Evolutionary conservation across 1,284 basidiomycete genomes (phyloP).

Genomic region (Schizophyllum amplum): DNA sequence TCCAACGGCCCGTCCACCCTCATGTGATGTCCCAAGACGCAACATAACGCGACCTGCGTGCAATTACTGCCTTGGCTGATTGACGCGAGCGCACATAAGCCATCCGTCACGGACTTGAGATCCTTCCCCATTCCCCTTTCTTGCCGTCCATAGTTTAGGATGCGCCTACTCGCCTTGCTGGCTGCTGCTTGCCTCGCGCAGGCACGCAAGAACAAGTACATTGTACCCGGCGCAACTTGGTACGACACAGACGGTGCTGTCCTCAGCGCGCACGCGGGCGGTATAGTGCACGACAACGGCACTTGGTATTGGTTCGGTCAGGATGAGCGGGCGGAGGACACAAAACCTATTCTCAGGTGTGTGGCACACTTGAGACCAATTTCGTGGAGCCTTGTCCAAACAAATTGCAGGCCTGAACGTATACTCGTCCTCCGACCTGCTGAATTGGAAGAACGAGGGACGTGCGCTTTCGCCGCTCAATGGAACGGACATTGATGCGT

Average conservation of each 20-base stretch:
- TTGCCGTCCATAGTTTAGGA: too few relatives aligned
- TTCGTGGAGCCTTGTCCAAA: too few relatives aligned
- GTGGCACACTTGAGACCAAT: too few relatives aligned
- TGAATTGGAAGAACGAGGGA: constrained; percentile 20
- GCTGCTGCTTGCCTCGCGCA: not conserved
- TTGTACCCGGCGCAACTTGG: constrained; percentile 19
- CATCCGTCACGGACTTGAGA: too few relatives aligned
- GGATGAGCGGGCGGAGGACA: constrained; percentile 15
- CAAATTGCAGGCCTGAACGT: constrained; percentile 18
- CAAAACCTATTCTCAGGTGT: constrained; percentile 13
- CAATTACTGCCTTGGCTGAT: too few relatives aligned
- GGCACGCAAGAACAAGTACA: constrained; percentile 16
- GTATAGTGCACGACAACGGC: constrained; percentile 14
- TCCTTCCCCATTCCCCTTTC: too few relatives aligned
- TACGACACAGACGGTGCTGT: constrained; percentile 18
- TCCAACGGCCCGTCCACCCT: too few relatives aligned
- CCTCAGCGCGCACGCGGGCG: constrained; percentile 17
- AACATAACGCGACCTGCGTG: too few relatives aligned
- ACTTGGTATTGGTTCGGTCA: constrained; percentile 14
- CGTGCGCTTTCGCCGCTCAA: constrained; percentile 17
- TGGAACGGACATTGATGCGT: constrained; percentile 17
- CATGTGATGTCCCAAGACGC: too few relatives aligned
- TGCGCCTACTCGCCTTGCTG: not conserved
- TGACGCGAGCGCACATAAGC: too few relatives aligned
- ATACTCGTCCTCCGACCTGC: constrained; percentile 17